Conservation (phyloP, 2,329 filamentous ascomycete genomes). For the Colletotrichum tamarilloi region DNA sequence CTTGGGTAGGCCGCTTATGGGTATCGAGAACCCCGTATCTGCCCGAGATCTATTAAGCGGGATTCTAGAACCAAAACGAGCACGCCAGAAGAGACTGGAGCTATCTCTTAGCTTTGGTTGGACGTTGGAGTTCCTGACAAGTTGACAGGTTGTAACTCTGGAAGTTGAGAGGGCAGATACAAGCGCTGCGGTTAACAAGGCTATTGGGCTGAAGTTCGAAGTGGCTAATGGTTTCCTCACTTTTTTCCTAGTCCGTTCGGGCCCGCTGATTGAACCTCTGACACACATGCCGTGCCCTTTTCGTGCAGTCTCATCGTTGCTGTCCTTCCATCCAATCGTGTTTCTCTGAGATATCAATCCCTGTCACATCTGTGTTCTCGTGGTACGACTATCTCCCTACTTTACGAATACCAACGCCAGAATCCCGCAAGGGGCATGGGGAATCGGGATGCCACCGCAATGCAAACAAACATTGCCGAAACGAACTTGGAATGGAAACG, state of each 20-base stretch:
- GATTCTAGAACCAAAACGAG: constrained; percentile 1
- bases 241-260: not conserved
- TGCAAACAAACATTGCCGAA: not conserved
- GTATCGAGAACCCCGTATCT: not conserved
- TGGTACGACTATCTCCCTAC: not conserved
- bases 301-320: not conserved
- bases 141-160: too few species aligned
- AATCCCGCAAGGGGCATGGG: not conserved
- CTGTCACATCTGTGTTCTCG: not conserved
- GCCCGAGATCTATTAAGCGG: not conserved
- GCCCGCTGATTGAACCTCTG: not conserved
- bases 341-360: not conserved
- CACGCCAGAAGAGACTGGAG: constrained; percentile 9
- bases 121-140: too few species aligned
- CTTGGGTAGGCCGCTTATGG: not conserved
- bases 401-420: not conserved
- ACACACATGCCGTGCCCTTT: not conserved
- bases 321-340: not conserved
- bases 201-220: not conserved
- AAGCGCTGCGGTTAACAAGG: not conserved
- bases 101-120: not conserved
- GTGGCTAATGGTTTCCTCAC: not conserved
- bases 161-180: not conserved
- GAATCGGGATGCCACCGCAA: not conserved
- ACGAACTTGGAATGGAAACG: not conserved